Conservation (phyloP, 305 asterid genomes). For the Solanum hybrid region DNA sequence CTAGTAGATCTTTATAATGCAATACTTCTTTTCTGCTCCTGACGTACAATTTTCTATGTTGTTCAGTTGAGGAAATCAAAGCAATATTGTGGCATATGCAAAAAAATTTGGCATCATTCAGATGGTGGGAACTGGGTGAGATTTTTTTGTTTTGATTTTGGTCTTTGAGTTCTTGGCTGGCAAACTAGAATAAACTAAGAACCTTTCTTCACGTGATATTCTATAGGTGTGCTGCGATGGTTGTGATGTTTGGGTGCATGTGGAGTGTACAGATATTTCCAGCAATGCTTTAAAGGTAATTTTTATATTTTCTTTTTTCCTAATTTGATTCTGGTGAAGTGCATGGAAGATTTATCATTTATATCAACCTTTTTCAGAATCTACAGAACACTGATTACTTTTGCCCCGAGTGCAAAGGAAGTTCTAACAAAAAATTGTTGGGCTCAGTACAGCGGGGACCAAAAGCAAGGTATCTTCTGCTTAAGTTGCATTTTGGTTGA, state of each 20-base stretch:
- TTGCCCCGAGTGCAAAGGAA: constrained; percentile 79
- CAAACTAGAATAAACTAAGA: background rate
- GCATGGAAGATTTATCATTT: constrained; percentile 17
- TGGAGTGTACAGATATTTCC: constrained; percentile 73
- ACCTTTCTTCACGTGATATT: constrained; percentile 8
- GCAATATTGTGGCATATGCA: constrained; percentile 88
- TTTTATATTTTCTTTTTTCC: background rate
- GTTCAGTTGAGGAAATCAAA: constrained; percentile 64
- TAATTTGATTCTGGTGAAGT: constrained; percentile 15
- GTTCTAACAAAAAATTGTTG: constrained; percentile 24
- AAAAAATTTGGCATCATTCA: constrained; percentile 81
- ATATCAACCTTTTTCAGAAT: constrained; percentile 35
- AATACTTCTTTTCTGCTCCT: background rate
- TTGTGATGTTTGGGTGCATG: constrained; percentile 95
- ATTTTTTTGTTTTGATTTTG: constrained; percentile 8
- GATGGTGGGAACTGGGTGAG: constrained; percentile 98
- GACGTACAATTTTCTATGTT: constrained; percentile 4
- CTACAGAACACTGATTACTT: constrained; percentile 47
- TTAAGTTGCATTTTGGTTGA: constrained; percentile 3
- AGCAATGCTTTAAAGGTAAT: constrained; percentile 50
- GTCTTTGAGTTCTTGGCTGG: background rate
- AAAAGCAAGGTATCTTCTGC: constrained; percentile 35
- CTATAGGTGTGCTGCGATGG: constrained; percentile 81
- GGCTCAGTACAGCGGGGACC: constrained; percentile 25
- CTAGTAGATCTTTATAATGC: constrained; percentile 6